Evolutionary conservation across 2,329 filamentous ascomycete species (phyloP), one percentile per base, ranked within the genome.

Genomic region (Laburnicola sp.): DNA sequence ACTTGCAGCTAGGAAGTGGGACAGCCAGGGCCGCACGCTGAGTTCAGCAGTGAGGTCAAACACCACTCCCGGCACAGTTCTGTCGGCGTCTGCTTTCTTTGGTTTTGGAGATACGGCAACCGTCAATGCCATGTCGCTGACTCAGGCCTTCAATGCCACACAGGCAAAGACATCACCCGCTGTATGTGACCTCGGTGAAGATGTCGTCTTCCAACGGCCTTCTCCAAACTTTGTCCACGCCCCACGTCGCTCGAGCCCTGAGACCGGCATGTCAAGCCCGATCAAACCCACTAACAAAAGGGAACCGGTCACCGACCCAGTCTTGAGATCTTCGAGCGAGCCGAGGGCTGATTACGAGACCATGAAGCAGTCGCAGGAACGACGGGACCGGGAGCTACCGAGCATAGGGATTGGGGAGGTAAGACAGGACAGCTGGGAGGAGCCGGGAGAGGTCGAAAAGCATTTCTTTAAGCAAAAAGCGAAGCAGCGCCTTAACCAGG

Each of bases 141-240:
- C 76, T 6, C 77, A 80, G 50, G 64, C 74, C 9, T 79, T 78
- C 58, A 68, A 74, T 43, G 71, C 74, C 25, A 78, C 76, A 1
- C 77, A 78, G 54, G 74, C 72, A 22, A 68, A 66, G 16, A 78
- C 77, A 0, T 78, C 77, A 23, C 76, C 76, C 16, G 56, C 69
- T 3, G 58, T 66, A 16, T 72, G 72, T 48, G 64, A 54, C 2
- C 58, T 61, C 3, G 66, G 60, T n/a, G 78, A 76, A 11, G 76
- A 79, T 54, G 69, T 74, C 1, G 61, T 78, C 16, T 70, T 75
- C 47, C 72, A 74, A 31, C 73, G 76, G 21, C 77, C 76, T 2
- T 78, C 76, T 16, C 77, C 77, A 4, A 75, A 76, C 46, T 68
- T 76, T 45, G 56, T 64, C 34, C 54, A 63, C 41, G 52, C n/a